Conservation (phyloP, 2,329 filamentous ascomycete genomes). For the Pseudogymnoascus sp. region DNA sequence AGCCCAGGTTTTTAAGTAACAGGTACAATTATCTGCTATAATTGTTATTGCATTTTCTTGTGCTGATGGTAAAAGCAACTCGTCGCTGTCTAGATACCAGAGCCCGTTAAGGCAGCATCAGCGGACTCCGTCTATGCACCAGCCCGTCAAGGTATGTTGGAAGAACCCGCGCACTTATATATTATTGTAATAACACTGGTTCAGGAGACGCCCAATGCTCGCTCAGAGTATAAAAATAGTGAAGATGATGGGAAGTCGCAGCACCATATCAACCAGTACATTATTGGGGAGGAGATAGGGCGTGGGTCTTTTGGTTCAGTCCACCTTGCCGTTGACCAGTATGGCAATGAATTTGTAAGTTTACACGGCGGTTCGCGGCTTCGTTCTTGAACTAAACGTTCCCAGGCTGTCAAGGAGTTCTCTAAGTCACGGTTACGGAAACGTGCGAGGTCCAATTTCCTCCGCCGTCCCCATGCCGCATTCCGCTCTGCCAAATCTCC, state of each 20-base stretch:
- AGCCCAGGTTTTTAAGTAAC: background rate
- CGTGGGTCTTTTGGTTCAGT: slow-evolving; percentile 92
- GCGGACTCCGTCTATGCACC: slow-evolving; percentile 50
- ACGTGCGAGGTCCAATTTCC: slow-evolving; percentile 79
- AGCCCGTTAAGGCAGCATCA: slow-evolving; percentile 59
- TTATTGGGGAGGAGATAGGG: slow-evolving; percentile 92
- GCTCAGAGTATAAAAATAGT: slow-evolving; percentile 77
- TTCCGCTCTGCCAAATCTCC: slow-evolving; percentile 16
- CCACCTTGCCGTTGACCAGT: slow-evolving; percentile 82
- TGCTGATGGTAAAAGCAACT: background rate
- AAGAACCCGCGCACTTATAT: background rate
- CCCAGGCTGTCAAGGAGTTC: slow-evolving; percentile 91
- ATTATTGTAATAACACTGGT: background rate
- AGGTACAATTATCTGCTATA: background rate
- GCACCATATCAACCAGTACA: slow-evolving; percentile 89
- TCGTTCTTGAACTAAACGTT: slow-evolving; percentile 15
- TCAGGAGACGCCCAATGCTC: slow-evolving; percentile 85
- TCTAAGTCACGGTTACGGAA: slow-evolving; percentile 87
- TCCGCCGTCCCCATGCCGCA: slow-evolving; percentile 53
- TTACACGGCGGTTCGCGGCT: background rate
- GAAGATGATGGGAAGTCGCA: slow-evolving; percentile 72
- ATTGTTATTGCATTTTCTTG: background rate
- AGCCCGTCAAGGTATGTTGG: slow-evolving; percentile 50
- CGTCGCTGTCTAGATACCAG: slow-evolving; percentile 38
- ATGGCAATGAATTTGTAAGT: slow-evolving; percentile 84